Conservation (phyloP, 2,329 filamentous ascomycete species). For the Pochonia chlamydosporia region DNA sequence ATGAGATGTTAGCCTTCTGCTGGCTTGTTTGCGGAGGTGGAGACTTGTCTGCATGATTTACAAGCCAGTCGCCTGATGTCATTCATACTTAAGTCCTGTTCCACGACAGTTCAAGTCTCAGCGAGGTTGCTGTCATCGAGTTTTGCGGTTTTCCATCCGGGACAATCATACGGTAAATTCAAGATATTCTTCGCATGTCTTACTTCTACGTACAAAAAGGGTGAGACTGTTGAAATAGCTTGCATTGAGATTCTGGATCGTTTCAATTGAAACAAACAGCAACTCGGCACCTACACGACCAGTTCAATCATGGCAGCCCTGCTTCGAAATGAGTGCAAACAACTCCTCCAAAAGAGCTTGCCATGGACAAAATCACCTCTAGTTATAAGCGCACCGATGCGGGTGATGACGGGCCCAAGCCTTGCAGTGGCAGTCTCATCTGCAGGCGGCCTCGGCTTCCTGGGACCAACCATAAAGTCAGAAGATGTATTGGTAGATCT, state of each 20-base stretch:
- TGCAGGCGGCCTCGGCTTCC: conserved; percentile 60
- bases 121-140: too few species aligned
- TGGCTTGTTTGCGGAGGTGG: not conserved
- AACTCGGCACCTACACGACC: not conserved
- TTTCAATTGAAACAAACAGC: not conserved
- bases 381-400: conserved; percentile 63
- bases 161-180: too few species aligned
- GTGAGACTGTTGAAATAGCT: too few species aligned
- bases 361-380: conserved; percentile 36
- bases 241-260: too few species aligned
- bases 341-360: conserved; percentile 11
- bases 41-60: too few species aligned
- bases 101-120: too few species aligned
- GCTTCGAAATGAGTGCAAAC: conserved; percentile 1
- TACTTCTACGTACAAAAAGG: too few species aligned
- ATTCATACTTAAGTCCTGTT: too few species aligned
- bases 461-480: conserved; percentile 32
- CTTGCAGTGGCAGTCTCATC: conserved; percentile 61
- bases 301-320: conserved; percentile 5
- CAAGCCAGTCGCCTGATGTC: too few species aligned
- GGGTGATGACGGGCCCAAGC: conserved; percentile 48
- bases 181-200: too few species aligned
- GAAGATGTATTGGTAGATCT: conserved; percentile 24
- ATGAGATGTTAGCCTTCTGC: not conserved
- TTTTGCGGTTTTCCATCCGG: too few species aligned